Evolutionary conservation across 2,329 filamentous ascomycete species (phyloP), one percentile per base, ranked within the genome.

Genomic region (Dactylellina parvicollis): DNA sequence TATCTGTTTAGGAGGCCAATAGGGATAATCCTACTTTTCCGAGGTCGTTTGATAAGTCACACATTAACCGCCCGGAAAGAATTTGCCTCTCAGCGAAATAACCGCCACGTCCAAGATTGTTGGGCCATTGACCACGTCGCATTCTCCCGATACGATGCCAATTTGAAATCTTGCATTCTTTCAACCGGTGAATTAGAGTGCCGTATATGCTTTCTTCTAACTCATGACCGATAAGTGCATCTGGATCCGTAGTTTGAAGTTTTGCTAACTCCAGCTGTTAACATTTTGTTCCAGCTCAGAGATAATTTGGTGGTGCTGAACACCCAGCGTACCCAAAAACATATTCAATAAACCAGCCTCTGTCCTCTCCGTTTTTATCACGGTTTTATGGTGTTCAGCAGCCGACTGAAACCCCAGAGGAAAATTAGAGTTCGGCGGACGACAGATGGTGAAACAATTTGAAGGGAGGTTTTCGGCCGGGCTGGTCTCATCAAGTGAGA

Each of bases 121-220:
- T 86, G 3, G 95, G 95, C 95, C 95, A 99, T 50, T 92, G 86
- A 3, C 86, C 85, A 76, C 93, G 88, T 81, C 91, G 91, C 77
- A 99, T 83, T 67, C 95, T 87, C 59, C 95, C 95, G 64, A 99
- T 90, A 20, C 94, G 88, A 75, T 96, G 96, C 94, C 95, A 99
- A 72, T 93, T 91, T 14, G 92, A 92, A 0, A 92, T 95, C 81
- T 94, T 98, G 81, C 90, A 93, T 79, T 96, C 91, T 74, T 92
- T 88, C 77, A 99, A 84, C 55, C 95, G 89, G 79, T 88, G 96
- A 24, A 99, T 84, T 9, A 99, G 84, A 65, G 97, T 89, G 77
- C 92, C 96, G 80, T 96, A 96, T 80, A 99, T 95, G 2, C 97
- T 92, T 78, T 96, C 95, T 80, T 99, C 95, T n/a, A 99, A 86